Conservation (phyloP, 805 yeast species). For the Myxozyma mucilagina region DNA sequence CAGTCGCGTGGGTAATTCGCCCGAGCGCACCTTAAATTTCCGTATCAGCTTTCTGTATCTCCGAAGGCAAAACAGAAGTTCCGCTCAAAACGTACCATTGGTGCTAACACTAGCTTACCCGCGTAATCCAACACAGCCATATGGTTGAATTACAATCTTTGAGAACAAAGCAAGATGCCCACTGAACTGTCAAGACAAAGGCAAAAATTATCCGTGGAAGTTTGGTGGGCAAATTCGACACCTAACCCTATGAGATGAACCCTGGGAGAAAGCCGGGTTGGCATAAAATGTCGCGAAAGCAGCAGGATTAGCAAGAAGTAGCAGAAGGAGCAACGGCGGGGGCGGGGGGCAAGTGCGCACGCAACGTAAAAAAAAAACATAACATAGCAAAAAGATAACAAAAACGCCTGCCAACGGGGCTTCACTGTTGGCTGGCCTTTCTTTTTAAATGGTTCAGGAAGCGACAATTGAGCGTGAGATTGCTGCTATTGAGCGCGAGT, state of each 20-base stretch:
- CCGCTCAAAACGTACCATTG: constrained; percentile 57
- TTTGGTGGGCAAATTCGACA: not conserved
- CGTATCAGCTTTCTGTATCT: not conserved
- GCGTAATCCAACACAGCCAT: constrained; percentile 58
- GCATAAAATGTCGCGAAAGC: not conserved
- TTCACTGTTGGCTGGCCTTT: too few relatives aligned
- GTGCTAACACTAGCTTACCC: constrained; percentile 85
- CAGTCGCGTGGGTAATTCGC: constrained; percentile 88
- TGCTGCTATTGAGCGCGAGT: constrained; percentile 7
- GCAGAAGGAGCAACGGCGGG: too few relatives aligned
- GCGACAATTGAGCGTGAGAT: not conserved
- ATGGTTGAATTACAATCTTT: not conserved
- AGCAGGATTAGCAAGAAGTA: not conserved
- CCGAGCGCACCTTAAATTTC: constrained; percentile 65
- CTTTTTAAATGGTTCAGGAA: too few relatives aligned
- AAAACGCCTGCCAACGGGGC: too few relatives aligned
- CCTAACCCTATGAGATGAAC: not conserved
- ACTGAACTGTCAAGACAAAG: not conserved
- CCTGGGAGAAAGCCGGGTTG: not conserved
- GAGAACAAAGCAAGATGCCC: not conserved
- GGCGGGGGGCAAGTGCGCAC: too few relatives aligned
- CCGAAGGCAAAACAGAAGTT: not conserved
- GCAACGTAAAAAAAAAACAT: too few relatives aligned
- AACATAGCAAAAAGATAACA: too few relatives aligned
- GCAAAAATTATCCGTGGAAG: not conserved